A percentile compares a stretch with the other conserved stretches of the same genome.
These are phyloP conservation scores for Ostreobium quekettii DNA, from an alignment of 139 green algal species.

Conservation along the genomic window DNA sequence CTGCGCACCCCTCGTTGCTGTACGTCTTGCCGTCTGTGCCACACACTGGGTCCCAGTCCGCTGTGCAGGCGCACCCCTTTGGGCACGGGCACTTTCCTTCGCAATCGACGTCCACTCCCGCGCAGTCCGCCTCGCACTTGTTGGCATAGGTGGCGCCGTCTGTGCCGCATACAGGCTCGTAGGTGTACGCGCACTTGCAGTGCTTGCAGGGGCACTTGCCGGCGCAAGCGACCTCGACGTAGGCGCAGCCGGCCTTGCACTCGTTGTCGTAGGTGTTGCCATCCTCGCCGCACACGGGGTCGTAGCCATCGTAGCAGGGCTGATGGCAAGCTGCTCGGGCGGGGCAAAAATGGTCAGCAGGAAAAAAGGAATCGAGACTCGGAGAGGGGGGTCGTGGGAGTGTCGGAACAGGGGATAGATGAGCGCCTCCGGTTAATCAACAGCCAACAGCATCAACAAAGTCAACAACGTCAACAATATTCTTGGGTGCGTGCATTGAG, in stretches of 20 bases:
- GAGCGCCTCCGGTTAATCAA: too few species aligned
- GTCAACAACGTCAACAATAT: too few species aligned
- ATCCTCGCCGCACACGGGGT: conserved; percentile 17
- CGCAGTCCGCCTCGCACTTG: conserved; percentile 21
- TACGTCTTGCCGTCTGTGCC: too few species aligned
- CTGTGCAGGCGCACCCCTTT: conserved; percentile 14
- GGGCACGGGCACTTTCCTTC: conserved; percentile 18
- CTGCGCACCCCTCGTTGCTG: too few species aligned
- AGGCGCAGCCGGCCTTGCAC: conserved; percentile 21
- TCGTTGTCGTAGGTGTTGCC: conserved; percentile 26
- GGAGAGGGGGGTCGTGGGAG: too few species aligned
- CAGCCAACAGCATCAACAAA: too few species aligned
- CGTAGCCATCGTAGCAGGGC: not conserved
- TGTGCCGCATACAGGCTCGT: conserved; percentile 27
- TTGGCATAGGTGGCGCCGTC: conserved; percentile 30
- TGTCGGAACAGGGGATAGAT: too few species aligned
- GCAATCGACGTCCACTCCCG: conserved; percentile 5
- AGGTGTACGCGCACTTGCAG: conserved; percentile 19
- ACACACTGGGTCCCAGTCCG: conserved; percentile 16
- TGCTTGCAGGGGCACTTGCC: conserved; percentile 11
- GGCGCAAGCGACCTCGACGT: conserved; percentile 5
- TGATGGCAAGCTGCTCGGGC: too few species aligned
- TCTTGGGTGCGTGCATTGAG: too few species aligned
- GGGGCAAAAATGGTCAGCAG: too few species aligned
- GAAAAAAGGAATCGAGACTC: too few species aligned